Evolutionary conservation across 331 rosid species (phyloP).

Genomic region (Stylosanthes scabra): DNA sequence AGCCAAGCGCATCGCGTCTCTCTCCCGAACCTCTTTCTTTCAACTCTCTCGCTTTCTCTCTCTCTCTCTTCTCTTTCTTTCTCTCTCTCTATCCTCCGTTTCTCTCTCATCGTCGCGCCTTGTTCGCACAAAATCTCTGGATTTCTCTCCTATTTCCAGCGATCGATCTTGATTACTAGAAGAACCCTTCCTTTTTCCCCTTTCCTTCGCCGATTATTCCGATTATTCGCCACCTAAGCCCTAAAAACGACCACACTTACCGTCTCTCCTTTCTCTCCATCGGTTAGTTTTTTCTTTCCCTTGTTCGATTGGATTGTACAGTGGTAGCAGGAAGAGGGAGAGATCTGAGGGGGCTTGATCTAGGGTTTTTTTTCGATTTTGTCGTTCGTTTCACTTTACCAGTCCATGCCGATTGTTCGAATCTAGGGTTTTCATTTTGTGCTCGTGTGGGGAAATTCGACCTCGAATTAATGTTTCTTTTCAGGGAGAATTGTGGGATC

Average conservation of each 20-base stretch:
- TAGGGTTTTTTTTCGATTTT: conserved; percentile 48
- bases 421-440: conserved; percentile 44
- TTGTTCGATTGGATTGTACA: conserved; percentile 33
- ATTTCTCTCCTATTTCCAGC: conserved; percentile 46
- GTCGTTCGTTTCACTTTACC: background rate
- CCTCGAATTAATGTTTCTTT: conserved; percentile 91
- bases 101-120: conserved; percentile 62
- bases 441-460: conserved; percentile 45
- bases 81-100: conserved; percentile 44
- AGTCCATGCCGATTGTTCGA: background rate
- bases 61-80: background rate
- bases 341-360: conserved; percentile 67
- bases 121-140: conserved; percentile 75
- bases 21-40: too few relatives aligned
- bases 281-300: conserved; percentile 10
- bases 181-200: conserved; percentile 33
- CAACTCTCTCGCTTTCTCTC: background rate
- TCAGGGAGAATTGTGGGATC: conserved; percentile 72
- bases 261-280: background rate
- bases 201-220: conserved; percentile 20
- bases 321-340: conserved; percentile 31
- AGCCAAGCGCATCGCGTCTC: conserved; percentile 38
- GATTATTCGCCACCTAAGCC: conserved; percentile 51
- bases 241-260: conserved; percentile 35
- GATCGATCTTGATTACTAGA: conserved; percentile 50